Conservation (phyloP, 2,329 filamentous ascomycete species). For the Paracoccidioides lutzii region DNA sequence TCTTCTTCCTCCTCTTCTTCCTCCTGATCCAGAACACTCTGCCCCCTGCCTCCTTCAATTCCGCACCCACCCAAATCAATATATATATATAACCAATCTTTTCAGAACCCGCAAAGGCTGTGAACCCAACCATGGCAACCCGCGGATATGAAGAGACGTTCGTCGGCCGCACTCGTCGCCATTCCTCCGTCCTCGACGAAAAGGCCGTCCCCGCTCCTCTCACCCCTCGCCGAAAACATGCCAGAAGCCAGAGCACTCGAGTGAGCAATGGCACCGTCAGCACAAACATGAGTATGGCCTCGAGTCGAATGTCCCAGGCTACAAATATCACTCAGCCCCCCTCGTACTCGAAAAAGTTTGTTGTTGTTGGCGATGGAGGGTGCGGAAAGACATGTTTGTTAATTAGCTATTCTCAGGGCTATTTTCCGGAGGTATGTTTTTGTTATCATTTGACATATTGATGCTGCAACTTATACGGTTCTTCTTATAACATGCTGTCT, state of each 20-base stretch:
- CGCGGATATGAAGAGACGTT: constrained; percentile 9
- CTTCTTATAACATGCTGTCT: not conserved
- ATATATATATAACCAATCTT: not conserved
- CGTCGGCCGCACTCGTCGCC: constrained; percentile 41
- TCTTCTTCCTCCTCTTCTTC: constrained; percentile 1
- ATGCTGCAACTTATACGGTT: not conserved
- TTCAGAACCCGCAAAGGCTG: not conserved
- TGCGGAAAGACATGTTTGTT: constrained; percentile 97
- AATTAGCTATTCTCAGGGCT: constrained; percentile 97
- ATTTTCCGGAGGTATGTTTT: constrained; percentile 81
- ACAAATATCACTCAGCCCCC: constrained; percentile 85
- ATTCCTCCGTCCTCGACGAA: constrained; percentile 35
- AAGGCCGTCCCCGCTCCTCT: constrained; percentile 26
- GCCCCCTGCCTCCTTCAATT: not conserved
- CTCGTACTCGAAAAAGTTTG: constrained; percentile 96
- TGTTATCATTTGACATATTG: not conserved
- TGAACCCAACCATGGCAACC: constrained; percentile 8
- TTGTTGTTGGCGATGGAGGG: constrained; percentile 93
- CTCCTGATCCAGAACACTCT: not conserved
- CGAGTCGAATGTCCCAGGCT: constrained; percentile 57
- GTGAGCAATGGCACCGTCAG: constrained; percentile 84
- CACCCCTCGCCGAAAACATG: constrained; percentile 34
- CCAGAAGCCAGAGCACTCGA: constrained; percentile 45
- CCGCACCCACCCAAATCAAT: not conserved
- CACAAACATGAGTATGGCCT: constrained; percentile 64